Percentiles rank a stretch among this genome's conserved stretches.
These are phyloP conservation scores for Boletus edulis DNA, from an alignment of 768 basidiomycete genomes.

Conservation along the genomic window DNA sequence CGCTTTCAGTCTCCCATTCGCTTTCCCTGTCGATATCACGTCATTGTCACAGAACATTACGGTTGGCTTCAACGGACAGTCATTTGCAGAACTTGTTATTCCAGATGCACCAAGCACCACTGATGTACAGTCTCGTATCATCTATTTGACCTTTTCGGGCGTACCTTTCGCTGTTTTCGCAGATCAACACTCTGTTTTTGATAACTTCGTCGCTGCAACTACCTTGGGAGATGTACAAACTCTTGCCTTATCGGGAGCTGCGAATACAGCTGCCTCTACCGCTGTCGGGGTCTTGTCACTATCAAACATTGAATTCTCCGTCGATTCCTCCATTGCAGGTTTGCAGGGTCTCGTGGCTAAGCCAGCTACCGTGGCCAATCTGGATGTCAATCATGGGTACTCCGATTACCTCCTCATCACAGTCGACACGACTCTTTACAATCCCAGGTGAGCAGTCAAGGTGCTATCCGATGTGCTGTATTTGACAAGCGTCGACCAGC, in stretches of 20 bases:
- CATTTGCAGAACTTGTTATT: constrained; percentile 59
- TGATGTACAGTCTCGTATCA: constrained; percentile 58
- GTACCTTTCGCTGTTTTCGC: constrained; percentile 58
- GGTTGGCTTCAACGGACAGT: constrained; percentile 46
- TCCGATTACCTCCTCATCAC: constrained; percentile 66
- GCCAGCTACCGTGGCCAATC: constrained; percentile 52
- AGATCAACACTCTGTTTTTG: constrained; percentile 49
- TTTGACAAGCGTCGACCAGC: constrained; percentile 16
- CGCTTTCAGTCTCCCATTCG: constrained; percentile 65
- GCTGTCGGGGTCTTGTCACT: constrained; percentile 64
- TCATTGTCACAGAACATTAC: constrained; percentile 59
- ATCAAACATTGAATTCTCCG: constrained; percentile 54
- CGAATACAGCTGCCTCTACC: constrained; percentile 57
- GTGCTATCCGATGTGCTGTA: neutral
- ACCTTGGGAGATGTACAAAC: constrained; percentile 46
- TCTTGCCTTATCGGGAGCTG: constrained; percentile 51
- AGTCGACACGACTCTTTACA: constrained; percentile 56
- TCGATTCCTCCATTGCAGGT: constrained; percentile 57
- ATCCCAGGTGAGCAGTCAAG: constrained; percentile 49
- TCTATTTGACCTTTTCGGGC: constrained; percentile 56
- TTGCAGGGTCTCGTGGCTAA: constrained; percentile 60
- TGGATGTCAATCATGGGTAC: constrained; percentile 71
- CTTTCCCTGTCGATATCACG: constrained; percentile 66
- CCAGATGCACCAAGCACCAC: constrained; percentile 57
- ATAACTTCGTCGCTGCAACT: constrained; percentile 60